A percentile compares a stretch with the other conserved stretches of the same genome.
Conservation (phyloP, 2,329 filamentous ascomycete genomes). For the Epichloe hybrida region DNA sequence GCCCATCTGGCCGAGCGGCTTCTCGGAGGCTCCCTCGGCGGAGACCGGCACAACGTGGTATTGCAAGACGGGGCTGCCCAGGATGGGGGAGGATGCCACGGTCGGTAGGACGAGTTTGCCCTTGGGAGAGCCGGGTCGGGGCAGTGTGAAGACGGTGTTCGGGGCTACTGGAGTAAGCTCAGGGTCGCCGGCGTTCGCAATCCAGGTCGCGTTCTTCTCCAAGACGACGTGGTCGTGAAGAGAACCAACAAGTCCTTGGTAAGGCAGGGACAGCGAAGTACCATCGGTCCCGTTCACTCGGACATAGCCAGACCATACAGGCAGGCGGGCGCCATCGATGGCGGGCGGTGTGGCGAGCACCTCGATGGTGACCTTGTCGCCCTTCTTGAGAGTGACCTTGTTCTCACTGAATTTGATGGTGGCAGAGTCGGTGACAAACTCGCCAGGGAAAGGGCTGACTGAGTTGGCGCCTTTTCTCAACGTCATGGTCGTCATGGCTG, state of each 20-base stretch:
- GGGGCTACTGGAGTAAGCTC: background rate
- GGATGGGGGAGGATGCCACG: too few species aligned
- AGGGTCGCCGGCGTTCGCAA: background rate
- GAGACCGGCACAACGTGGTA: too few species aligned
- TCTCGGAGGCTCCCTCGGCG: too few species aligned
- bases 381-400: background rate
- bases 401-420: conserved; percentile 5
- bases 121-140: background rate
- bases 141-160: background rate
- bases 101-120: too few species aligned
- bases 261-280: conserved; percentile 23
- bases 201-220: background rate
- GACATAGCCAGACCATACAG: conserved; percentile 30
- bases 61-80: too few species aligned
- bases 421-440: conserved; percentile 24
- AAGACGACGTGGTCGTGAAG: conserved; percentile 3
- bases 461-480: conserved; percentile 16
- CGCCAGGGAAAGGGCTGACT: conserved; percentile 26
- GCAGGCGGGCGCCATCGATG: conserved; percentile 19
- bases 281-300: conserved; percentile 23
- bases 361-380: background rate
- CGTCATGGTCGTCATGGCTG: conserved; percentile 38
- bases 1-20: background rate
- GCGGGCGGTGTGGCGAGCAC: conserved; percentile 22
- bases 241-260: conserved; percentile 21